Evolutionary conservation across 2,329 filamentous ascomycete genomes (phyloP).

Genomic region (Fusarium sp.): DNA sequence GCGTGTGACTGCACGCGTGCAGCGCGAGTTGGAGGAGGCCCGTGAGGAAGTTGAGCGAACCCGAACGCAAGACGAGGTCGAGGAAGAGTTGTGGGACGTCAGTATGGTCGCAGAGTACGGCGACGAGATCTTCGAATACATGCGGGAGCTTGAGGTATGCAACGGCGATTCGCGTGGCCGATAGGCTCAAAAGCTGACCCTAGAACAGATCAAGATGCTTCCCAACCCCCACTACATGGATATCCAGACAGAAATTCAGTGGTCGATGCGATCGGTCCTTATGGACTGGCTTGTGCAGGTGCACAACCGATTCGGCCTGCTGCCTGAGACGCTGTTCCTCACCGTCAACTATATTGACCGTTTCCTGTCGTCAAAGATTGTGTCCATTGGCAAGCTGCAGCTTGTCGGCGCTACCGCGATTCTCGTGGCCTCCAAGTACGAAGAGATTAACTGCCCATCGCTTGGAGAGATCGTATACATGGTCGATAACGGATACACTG

Average conservation of each 20-base stretch:
- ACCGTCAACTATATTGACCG: constrained; percentile 98
- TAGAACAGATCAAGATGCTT: constrained; percentile 78
- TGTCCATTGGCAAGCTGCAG: constrained; percentile 95
- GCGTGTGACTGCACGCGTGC: constrained; percentile 76
- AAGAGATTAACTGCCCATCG: constrained; percentile 98
- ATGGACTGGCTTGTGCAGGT: constrained; percentile 99
- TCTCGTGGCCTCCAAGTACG: constrained; percentile 97
- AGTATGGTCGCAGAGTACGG: constrained; percentile 98
- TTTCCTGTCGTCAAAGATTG: constrained; percentile 94
- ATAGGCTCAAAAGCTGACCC: constrained; percentile 43
- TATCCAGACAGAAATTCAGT: constrained; percentile 95
- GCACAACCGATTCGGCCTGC: constrained; percentile 89
- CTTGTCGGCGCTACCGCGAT: constrained; percentile 96
- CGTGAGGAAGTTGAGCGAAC: constrained; percentile 79
- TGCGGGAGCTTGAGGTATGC: constrained; percentile 88
- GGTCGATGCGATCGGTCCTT: constrained; percentile 97
- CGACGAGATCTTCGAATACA: constrained; percentile 95
- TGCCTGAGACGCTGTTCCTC: constrained; percentile 95
- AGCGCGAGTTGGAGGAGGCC: constrained; percentile 79
- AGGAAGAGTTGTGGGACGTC: constrained; percentile 93
- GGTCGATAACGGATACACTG: constrained; percentile 92
- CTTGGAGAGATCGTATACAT: constrained; percentile 97
- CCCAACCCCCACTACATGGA: constrained; percentile 98
- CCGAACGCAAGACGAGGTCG: constrained; percentile 80
- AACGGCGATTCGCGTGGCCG: neutral